Conservation (phyloP, 306 rosid species). For the Vicia sativa region DNA sequence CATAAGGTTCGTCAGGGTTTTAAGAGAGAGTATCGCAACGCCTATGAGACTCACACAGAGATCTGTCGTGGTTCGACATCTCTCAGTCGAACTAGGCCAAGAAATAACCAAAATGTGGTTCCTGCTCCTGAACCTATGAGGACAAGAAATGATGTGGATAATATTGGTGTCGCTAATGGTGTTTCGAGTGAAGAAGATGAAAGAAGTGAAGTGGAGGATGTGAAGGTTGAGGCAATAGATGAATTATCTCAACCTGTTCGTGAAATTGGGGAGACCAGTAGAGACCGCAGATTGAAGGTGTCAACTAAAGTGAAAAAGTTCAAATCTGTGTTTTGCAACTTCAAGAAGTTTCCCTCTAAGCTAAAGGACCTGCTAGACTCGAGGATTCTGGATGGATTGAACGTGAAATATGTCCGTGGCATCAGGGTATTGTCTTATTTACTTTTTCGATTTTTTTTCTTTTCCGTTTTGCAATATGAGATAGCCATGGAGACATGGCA, state of each 20-base stretch:
- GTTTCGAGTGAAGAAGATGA: not conserved
- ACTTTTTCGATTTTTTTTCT: not conserved
- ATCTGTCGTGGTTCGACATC: conserved; percentile 43
- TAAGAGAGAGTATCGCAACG: conserved; percentile 57
- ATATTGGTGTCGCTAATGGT: not conserved
- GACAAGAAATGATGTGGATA: conserved; percentile 31
- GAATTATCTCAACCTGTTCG: too few species aligned
- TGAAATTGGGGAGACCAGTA: not conserved
- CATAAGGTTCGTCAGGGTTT: conserved; percentile 51
- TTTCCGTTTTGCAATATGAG: not conserved
- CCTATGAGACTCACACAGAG: conserved; percentile 63
- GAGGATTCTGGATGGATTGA: conserved; percentile 72
- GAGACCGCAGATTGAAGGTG: too few species aligned
- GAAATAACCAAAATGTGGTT: conserved; percentile 39
- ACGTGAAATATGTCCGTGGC: conserved; percentile 57
- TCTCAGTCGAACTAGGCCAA: conserved; percentile 59
- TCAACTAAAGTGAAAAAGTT: conserved; percentile 28
- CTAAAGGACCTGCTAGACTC: conserved; percentile 68
- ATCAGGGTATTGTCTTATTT: conserved; percentile 52
- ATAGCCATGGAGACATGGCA: too few species aligned
- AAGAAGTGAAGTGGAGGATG: too few species aligned
- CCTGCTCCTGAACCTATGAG: conserved; percentile 32
- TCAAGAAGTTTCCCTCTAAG: conserved; percentile 58
- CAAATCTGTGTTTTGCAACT: not conserved
- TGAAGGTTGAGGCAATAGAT: too few species aligned